Conservation (phyloP, 192 early-diverging fungal genomes). For the Hyaloraphidium curvatum region DNA sequence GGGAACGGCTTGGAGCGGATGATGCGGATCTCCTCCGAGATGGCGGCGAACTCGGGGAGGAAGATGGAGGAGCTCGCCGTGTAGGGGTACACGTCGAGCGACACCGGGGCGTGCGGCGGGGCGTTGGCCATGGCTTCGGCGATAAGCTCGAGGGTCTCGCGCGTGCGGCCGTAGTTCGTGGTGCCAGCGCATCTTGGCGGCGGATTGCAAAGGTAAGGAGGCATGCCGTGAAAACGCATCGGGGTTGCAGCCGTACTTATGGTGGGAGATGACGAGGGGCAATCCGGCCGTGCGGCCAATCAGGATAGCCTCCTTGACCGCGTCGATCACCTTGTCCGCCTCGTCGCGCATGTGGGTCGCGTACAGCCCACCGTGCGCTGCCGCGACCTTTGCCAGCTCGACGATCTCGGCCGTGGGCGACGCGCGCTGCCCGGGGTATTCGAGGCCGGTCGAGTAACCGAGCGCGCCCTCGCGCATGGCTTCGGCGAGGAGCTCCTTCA, state of each 20-base stretch:
- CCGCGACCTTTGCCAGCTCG: not conserved
- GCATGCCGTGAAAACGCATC: too few species aligned
- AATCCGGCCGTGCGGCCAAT: not conserved
- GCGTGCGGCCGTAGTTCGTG: not conserved
- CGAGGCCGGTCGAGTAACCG: not conserved
- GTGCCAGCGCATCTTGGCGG: not conserved
- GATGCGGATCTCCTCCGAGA: not conserved
- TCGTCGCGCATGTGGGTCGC: not conserved
- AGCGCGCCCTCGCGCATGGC: not conserved
- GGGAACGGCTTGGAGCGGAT: not conserved
- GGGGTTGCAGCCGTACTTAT: too few species aligned
- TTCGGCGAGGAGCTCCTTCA: not conserved
- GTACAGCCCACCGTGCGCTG: not conserved
- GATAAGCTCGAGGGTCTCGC: not conserved
- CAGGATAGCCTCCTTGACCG: not conserved
- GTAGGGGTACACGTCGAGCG: not conserved
- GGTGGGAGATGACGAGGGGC: not conserved
- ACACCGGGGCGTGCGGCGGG: not conserved
- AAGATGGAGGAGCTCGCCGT: not conserved
- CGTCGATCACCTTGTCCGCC: not conserved
- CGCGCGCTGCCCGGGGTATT: not conserved
- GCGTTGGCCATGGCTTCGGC: not conserved
- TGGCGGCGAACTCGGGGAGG: not conserved
- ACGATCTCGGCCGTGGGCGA: not conserved
- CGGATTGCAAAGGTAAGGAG: too few species aligned